Evolutionary conservation across 1,284 basidiomycete genomes (phyloP).

Genomic region (Microbotryomycetes sp.): DNA sequence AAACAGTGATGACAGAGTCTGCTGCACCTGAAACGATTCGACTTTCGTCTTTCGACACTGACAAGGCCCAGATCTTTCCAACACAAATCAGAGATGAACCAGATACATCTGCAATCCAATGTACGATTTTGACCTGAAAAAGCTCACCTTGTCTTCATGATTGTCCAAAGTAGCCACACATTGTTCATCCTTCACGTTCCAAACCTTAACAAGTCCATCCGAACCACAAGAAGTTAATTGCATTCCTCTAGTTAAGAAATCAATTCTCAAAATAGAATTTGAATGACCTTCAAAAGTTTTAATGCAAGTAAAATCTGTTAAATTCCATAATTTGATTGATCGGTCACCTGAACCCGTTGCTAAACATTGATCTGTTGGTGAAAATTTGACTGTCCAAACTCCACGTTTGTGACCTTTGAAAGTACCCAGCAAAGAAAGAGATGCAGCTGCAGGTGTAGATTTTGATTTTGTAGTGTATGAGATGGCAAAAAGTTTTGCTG

Average conservation of each 20-base stretch:
- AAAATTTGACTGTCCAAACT: constrained; percentile 90
- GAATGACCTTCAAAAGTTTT: constrained; percentile 97
- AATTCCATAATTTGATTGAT: constrained; percentile 85
- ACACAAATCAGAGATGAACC: background rate
- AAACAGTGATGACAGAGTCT: constrained; percentile 87
- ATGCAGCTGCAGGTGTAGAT: constrained; percentile 49
- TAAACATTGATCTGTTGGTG: constrained; percentile 70
- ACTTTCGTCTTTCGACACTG: constrained; percentile 66
- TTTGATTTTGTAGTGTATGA: constrained; percentile 40
- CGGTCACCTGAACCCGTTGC: constrained; percentile 93
- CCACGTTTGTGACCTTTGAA: constrained; percentile 95
- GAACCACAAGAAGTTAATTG: constrained; percentile 84
- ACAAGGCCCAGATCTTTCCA: constrained; percentile 81
- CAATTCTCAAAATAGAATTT: constrained; percentile 88
- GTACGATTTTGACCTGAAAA: too few relatives aligned
- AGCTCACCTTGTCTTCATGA: constrained; percentile 82
- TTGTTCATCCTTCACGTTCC: constrained; percentile 85
- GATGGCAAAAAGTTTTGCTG: constrained; percentile 83
- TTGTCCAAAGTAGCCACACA: constrained; percentile 86
- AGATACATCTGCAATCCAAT: too few relatives aligned
- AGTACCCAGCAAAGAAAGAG: constrained; percentile 70
- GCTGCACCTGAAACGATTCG: constrained; percentile 87
- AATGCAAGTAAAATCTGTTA: constrained; percentile 83
- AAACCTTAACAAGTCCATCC: constrained; percentile 91
- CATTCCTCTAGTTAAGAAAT: constrained; percentile 75